phyloP scores from a whole-genome alignment of 495 filamentous ascomycete genomes.

The Penicilliopsis zonata region DNA sequence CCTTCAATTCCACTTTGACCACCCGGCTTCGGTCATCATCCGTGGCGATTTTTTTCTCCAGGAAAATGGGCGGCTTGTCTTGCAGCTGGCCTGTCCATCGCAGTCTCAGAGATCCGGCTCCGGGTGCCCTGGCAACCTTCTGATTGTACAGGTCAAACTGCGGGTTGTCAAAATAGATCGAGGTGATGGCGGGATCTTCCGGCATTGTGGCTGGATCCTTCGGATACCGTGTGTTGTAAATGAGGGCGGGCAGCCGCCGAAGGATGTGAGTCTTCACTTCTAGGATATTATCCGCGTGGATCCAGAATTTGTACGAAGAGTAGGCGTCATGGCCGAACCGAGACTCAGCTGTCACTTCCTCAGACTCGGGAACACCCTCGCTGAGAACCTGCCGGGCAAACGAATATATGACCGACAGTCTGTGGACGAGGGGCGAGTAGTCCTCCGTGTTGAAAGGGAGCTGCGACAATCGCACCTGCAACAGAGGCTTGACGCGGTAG shows the following conservation, averaged over 20 bases:
- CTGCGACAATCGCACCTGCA: conserved; percentile 77
- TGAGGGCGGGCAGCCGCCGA: conserved; percentile 74
- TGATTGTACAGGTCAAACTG: conserved; percentile 74
- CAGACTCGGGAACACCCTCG: conserved; percentile 36
- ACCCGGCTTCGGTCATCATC: conserved; percentile 65
- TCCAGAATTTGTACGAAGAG: conserved; percentile 96
- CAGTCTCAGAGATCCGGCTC: conserved; percentile 72
- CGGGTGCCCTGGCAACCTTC: conserved; percentile 66
- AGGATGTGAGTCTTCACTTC: conserved; percentile 94
- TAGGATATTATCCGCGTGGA: conserved; percentile 85
- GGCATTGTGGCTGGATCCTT: conserved; percentile 65
- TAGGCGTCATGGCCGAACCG: conserved; percentile 52
- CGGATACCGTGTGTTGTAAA: conserved; percentile 79
- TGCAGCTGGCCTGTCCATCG: conserved; percentile 86
- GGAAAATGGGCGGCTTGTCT: conserved; percentile 59
- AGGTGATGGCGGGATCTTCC: conserved; percentile 83
- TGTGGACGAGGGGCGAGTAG: conserved; percentile 78
- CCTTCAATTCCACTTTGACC: conserved; percentile 72
- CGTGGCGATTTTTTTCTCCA: conserved; percentile 82
- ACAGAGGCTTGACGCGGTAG: conserved; percentile 80
- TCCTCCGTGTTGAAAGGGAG: conserved; percentile 92
- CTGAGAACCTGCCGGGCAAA: conserved; percentile 72
- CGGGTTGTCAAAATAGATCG: conserved; percentile 86
- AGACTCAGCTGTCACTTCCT: conserved; percentile 24
- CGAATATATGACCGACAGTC: conserved; percentile 87